Base-by-base conservation (phyloP, 768 basidiomycete species). In the Hypholoma sublateritium region DNA sequence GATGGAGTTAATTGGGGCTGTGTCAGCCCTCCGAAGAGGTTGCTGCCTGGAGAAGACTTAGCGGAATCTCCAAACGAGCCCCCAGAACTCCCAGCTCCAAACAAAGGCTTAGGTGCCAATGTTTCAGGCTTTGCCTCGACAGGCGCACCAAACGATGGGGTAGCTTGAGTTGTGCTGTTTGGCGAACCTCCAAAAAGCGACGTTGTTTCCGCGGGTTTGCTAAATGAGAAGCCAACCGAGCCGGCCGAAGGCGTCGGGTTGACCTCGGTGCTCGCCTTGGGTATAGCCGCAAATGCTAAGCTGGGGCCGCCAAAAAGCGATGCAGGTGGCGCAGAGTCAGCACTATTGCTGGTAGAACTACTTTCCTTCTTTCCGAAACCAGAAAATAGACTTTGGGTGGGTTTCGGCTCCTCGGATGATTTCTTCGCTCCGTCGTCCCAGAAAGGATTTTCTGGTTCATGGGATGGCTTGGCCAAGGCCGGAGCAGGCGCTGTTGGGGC, bases 361-460 rank as follows among this genome's bases (percentile, higher is more conserved):
- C 47, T 44, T 14, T 55, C 32, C 9, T 13, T 39, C 39, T 60
- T 60, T 34, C 39, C 57, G 48, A 60, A 55, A 5, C 46, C 53
- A 28, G 24, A 41, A 28, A 62, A 61, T 13, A 58, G 16, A 34
- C 42, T 55, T 46, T 55, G 66, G 4, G 54, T 42, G 8, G 55
- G 42, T 45, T 59, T 53, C 47, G 39, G 60, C 19, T 50, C 46
- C 5, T 53, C 46, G 42, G 55, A 14, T 48, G 25, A 39, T 46
- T 60, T 60, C 36, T 62, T 67, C 50, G 68, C 72, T 4, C 74
- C 73, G 28, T 76, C 75, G 24, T 77, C 74, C 77, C 76, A 80
- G 17, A 80, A 65, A 0, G 77, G 75, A 59, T 79, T 79, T 45
- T 75, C 75, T 12, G 56, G 57, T 54, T 78, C 77, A 42, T 76